A percentile compares a stretch with the other conserved stretches of the same genome.
These are phyloP conservation scores for Solanum chiquidenum DNA, from an alignment of 257 asterid species.

Conservation along the genomic window DNA sequence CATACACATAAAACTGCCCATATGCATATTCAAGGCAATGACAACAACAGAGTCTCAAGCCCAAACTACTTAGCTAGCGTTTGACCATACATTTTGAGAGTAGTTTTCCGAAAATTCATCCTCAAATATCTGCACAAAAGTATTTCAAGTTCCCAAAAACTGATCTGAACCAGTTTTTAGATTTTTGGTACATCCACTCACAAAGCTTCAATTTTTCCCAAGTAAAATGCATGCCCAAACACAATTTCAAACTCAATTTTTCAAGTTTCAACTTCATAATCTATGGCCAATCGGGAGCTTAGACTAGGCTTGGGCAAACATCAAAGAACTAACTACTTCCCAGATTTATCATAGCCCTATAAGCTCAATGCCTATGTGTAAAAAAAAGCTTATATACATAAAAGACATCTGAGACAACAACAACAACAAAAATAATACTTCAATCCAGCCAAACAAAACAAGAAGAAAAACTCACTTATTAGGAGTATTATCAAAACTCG, in stretches of 20 bases:
- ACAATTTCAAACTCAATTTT: background rate
- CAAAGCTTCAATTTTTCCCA: background rate
- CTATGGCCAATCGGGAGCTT: background rate
- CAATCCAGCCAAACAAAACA: background rate
- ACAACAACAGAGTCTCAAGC: background rate
- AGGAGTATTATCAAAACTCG: slow-evolving; percentile 33
- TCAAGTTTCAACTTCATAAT: background rate
- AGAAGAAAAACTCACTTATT: slow-evolving; percentile 20
- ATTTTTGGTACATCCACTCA: background rate
- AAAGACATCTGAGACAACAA: background rate
- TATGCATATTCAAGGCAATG: background rate
- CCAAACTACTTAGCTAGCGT: background rate
- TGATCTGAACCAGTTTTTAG: background rate
- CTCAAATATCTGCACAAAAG: background rate
- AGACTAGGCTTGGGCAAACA: background rate
- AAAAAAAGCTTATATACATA: background rate
- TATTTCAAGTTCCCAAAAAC: background rate
- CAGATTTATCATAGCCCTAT: background rate
- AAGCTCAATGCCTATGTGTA: background rate
- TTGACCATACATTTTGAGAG: background rate
- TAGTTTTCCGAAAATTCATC: background rate
- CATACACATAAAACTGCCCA: background rate
- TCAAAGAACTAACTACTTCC: background rate
- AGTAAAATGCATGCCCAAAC: background rate
- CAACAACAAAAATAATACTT: background rate